A percentile compares a stretch with the other conserved stretches of the same genome.
Evolutionary conservation across 2,329 filamentous ascomycete species (phyloP).

Genomic region (Ceratocystis huliohia): DNA sequence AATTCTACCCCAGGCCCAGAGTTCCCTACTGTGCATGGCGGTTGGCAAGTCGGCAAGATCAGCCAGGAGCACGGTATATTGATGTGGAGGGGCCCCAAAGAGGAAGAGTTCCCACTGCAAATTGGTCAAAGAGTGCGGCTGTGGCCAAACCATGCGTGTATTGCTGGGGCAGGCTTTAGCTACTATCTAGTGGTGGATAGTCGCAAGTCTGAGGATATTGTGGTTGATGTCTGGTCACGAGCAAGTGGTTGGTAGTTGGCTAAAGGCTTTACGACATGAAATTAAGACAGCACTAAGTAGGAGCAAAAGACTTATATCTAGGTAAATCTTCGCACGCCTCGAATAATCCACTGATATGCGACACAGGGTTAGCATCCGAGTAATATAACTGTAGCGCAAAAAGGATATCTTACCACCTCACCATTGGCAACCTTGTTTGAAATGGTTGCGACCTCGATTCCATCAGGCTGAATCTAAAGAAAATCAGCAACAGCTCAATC

Average conservation of each 20-base stretch:
- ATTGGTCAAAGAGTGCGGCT: constrained; percentile 57
- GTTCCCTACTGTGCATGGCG: constrained; percentile 33
- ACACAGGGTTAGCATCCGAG: not conserved
- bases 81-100: constrained; percentile 40
- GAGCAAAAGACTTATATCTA: not conserved
- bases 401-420: constrained; percentile 47
- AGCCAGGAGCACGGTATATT: constrained; percentile 71
- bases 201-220: constrained; percentile 38
- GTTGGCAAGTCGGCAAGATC: constrained; percentile 58
- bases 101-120: constrained; percentile 35
- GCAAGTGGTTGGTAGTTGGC: constrained; percentile 52
- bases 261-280: not conserved
- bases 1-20: constrained; percentile 31
- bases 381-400: not conserved
- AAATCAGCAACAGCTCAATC: constrained; percentile 18
- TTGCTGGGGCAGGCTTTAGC: constrained; percentile 56
- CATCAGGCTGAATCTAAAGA: constrained; percentile 61
- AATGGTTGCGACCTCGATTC: constrained; percentile 62
- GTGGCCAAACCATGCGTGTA: constrained; percentile 74
- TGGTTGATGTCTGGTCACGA: constrained; percentile 64
- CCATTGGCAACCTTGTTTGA: constrained; percentile 73
- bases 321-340: not conserved
- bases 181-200: constrained; percentile 65
- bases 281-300: not conserved
- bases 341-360: constrained; percentile 9